A percentile compares a stretch with the other conserved stretches of the same genome.
Evolutionary conservation across 1,284 basidiomycete species (phyloP).

Genomic region (Puccinia novopanici): DNA sequence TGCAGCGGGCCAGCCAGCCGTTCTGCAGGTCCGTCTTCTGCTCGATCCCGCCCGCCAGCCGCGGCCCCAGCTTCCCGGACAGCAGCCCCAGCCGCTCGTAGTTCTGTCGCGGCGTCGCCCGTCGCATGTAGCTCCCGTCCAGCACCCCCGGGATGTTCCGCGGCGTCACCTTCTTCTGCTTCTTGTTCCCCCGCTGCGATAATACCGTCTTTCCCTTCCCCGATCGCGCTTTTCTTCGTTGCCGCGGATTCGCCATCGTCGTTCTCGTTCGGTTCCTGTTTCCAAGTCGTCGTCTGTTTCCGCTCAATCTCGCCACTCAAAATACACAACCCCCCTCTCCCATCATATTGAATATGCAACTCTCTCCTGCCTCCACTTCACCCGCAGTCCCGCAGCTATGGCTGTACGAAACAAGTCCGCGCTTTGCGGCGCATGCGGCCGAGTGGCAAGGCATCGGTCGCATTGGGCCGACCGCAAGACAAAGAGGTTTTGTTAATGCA

Average conservation of each 20-base stretch:
- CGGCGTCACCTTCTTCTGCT: constrained; percentile 33
- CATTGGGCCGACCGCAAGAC: no score
- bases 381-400: no score
- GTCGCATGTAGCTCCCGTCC: background rate
- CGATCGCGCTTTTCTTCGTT: constrained; percentile 39
- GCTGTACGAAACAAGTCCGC: no score
- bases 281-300: no score
- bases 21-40: constrained; percentile 23
- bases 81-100: constrained; percentile 22
- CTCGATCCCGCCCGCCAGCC: constrained; percentile 27
- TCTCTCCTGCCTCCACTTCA: no score
- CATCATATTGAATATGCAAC: no score
- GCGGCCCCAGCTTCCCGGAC: constrained; percentile 29
- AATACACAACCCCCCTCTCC: no score
- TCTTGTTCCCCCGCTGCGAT: constrained; percentile 1
- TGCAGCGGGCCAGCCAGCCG: constrained; percentile 18
- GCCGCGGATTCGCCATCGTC: constrained; percentile 42
- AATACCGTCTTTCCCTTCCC: constrained; percentile 4
- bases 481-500: no score
- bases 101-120: constrained; percentile 29
- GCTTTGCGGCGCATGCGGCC: no score
- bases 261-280: no score
- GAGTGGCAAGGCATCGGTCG: no score
- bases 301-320: no score
- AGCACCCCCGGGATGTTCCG: constrained; percentile 6